A percentile compares a stretch with the other conserved stretches of the same genome.
These are phyloP conservation scores for Phytophthora ohioensis DNA, from an alignment of 352 stramenopile genomes.

Conservation along the genomic window DNA sequence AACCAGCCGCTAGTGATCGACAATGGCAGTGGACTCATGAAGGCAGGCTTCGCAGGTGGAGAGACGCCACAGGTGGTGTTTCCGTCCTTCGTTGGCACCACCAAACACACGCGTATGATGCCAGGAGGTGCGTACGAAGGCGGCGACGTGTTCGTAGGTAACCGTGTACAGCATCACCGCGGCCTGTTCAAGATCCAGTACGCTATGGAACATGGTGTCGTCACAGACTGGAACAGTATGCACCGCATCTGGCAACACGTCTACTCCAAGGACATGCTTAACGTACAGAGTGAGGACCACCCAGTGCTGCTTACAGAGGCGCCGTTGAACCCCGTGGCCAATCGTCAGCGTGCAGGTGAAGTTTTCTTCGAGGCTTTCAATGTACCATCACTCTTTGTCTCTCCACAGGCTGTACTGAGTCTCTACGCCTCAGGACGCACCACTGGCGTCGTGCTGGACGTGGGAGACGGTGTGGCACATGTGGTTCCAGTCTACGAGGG, in stretches of 20 bases:
- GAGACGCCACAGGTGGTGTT: conserved; percentile 84
- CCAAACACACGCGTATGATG: conserved; percentile 89
- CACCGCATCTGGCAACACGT: conserved; percentile 92
- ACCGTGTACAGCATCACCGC: conserved; percentile 81
- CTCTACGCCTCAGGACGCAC: conserved; percentile 91
- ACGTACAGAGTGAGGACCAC: conserved; percentile 88
- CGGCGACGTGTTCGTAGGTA: conserved; percentile 80
- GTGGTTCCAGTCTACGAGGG: conserved; percentile 89
- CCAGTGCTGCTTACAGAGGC: conserved; percentile 88
- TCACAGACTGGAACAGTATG: conserved; percentile 89
- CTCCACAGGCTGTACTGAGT: conserved; percentile 86
- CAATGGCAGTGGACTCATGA: conserved; percentile 87
- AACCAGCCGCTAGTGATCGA: conserved; percentile 91
- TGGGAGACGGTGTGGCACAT: conserved; percentile 89
- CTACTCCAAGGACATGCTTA: conserved; percentile 91
- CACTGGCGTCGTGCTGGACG: conserved; percentile 88
- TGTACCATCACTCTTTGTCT: conserved; percentile 87
- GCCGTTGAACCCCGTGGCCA: conserved; percentile 77
- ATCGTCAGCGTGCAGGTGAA: conserved; percentile 81
- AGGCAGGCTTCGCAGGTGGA: conserved; percentile 82
- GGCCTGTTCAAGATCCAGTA: conserved; percentile 87
- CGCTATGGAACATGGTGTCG: conserved; percentile 88
- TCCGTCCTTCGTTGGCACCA: conserved; percentile 74
- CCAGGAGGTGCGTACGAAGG: conserved; percentile 82
- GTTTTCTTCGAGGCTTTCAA: conserved; percentile 92